Evolutionary conservation across 2,329 filamentous ascomycete genomes (phyloP).

Genomic region (Aspergillus cejpii): DNA sequence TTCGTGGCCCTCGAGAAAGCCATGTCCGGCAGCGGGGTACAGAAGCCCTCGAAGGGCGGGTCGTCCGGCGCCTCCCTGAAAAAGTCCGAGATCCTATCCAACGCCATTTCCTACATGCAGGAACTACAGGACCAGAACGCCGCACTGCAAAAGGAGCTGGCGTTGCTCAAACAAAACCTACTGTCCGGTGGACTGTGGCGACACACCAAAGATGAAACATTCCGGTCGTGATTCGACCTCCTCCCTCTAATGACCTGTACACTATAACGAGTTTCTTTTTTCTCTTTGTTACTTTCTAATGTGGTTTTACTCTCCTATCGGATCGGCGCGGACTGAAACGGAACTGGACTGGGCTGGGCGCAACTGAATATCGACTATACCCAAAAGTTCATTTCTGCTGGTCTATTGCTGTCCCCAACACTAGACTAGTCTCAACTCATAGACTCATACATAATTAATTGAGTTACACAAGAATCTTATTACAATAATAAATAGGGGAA

Average conservation of each 20-base stretch:
- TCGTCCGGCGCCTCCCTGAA: slow-evolving; percentile 28
- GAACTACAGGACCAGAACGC: slow-evolving; percentile 32
- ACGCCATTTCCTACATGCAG: slow-evolving; percentile 34
- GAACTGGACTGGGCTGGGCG: too few relatives aligned
- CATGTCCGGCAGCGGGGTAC: slow-evolving; percentile 22
- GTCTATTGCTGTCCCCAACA: too few relatives aligned
- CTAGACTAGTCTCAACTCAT: too few relatives aligned
- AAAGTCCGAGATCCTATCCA: slow-evolving; percentile 35
- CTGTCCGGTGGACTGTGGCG: slow-evolving; percentile 23
- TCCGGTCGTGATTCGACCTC: slow-evolving; percentile 1
- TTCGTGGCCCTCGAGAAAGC: slow-evolving; percentile 37
- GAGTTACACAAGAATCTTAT: not conserved
- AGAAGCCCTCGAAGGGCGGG: slow-evolving; percentile 22
- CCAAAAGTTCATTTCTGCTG: too few relatives aligned
- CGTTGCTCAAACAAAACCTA: slow-evolving; percentile 26
- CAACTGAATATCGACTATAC: too few relatives aligned
- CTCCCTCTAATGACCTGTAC: not conserved
- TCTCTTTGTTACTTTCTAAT: too few relatives aligned
- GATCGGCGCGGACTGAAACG: too few relatives aligned
- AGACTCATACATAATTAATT: too few relatives aligned
- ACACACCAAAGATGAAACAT: slow-evolving; percentile 11
- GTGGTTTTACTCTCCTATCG: too few relatives aligned
- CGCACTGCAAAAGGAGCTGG: slow-evolving; percentile 29
- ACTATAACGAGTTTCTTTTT: too few relatives aligned
- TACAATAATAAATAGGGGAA: not conserved